A percentile compares a stretch with the other conserved stretches of the same genome.
These are phyloP conservation scores for Suillus ampliporus DNA, from an alignment of 768 basidiomycete species.

Conservation along the genomic window DNA sequence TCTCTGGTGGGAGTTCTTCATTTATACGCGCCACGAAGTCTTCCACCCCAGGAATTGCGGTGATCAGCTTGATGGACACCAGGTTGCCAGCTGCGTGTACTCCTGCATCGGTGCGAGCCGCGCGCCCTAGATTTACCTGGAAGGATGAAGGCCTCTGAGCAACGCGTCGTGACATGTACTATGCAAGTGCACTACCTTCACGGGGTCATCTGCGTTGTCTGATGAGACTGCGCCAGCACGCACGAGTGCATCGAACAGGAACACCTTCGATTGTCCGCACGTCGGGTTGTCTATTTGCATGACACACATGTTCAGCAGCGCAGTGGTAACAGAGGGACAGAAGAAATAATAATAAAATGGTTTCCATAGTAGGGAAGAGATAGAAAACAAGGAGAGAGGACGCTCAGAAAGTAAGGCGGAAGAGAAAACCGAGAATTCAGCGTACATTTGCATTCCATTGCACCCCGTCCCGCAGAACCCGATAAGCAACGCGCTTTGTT, in stretches of 20 bases:
- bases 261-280: slow-evolving; percentile 88
- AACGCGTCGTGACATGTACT: neutral
- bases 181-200: slow-evolving; percentile 61
- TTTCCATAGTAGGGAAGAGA: neutral
- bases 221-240: slow-evolving; percentile 92
- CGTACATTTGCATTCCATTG: slow-evolving; percentile 96
- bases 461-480: slow-evolving; percentile 94
- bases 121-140: slow-evolving; percentile 83
- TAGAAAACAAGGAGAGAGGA: neutral
- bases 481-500: slow-evolving; percentile 81
- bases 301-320: neutral
- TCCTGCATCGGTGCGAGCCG: slow-evolving; percentile 95
- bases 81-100: slow-evolving; percentile 97
- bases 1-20: slow-evolving; percentile 85
- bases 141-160: neutral
- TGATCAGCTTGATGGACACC: slow-evolving; percentile 91
- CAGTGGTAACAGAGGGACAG: neutral
- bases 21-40: slow-evolving; percentile 81
- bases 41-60: slow-evolving; percentile 68
- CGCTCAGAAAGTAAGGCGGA: neutral
- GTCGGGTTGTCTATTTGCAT: slow-evolving; percentile 65
- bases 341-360: neutral
- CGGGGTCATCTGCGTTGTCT: slow-evolving; percentile 91
- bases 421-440: slow-evolving; percentile 18
- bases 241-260: slow-evolving; percentile 85